phyloP scores from a whole-genome alignment of 1,284 basidiomycete genomes.

The Ceratobasidium sp. region DNA sequence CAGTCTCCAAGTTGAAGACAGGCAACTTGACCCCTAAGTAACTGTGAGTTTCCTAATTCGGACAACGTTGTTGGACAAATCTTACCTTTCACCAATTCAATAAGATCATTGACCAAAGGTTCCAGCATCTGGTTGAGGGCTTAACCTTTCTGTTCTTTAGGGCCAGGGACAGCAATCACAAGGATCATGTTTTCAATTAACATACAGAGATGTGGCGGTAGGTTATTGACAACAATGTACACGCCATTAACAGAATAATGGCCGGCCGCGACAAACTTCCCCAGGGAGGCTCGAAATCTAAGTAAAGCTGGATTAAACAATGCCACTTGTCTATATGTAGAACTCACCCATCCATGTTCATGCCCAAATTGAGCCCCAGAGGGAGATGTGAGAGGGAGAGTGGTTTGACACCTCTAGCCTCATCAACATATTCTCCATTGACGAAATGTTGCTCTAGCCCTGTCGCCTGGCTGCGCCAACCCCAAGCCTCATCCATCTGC shows the following conservation, averaged over 20 bases:
- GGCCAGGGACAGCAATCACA: conserved; percentile 9
- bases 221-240: conserved; percentile 46
- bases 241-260: background rate
- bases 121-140: conserved; percentile 15
- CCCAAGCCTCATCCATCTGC: too few relatives aligned
- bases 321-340: too few relatives aligned
- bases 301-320: too few relatives aligned
- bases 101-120: conserved; percentile 4
- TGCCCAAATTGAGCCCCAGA: background rate
- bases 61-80: background rate
- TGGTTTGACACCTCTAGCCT: too few relatives aligned
- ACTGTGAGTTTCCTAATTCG: too few relatives aligned
- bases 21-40: background rate
- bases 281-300: background rate
- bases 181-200: conserved; percentile 20
- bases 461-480: too few relatives aligned
- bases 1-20: background rate
- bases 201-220: conserved; percentile 37
- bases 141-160: conserved; percentile 3
- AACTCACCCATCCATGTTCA: conserved; percentile 6
- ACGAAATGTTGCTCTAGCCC: too few relatives aligned
- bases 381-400: background rate
- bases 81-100: background rate
- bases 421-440: too few relatives aligned
- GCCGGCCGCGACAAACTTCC: background rate